These are phyloP conservation scores for Dryadomyces quercivorus DNA, from an alignment of 2,329 filamentous ascomycete genomes.

Conservation along the genomic window DNA sequence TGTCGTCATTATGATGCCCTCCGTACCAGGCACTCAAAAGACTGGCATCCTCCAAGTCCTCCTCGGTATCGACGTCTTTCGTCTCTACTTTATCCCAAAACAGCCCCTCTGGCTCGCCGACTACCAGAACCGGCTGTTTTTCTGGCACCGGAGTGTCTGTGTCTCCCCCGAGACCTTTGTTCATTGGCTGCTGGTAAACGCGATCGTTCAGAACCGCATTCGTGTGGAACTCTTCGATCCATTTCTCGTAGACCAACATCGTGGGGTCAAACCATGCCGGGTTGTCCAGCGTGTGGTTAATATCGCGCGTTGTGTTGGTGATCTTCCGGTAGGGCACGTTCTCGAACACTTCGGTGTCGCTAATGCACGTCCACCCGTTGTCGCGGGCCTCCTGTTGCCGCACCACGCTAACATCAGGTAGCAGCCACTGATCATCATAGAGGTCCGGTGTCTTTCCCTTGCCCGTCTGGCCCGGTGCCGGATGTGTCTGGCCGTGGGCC, in stretches of 20 bases:
- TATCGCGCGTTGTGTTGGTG: conserved; percentile 7
- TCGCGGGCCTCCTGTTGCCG: background rate
- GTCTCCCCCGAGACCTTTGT: background rate
- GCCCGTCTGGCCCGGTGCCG: background rate
- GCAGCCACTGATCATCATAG: background rate
- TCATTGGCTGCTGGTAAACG: conserved; percentile 9
- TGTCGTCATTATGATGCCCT: too few relatives aligned
- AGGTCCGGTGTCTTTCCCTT: background rate
- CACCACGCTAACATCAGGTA: background rate
- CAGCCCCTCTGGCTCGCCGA: background rate
- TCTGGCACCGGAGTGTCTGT: background rate
- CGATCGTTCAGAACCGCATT: conserved; percentile 2
- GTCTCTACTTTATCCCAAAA: too few relatives aligned
- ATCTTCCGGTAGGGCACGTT: conserved; percentile 2
- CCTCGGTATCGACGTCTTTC: too few relatives aligned
- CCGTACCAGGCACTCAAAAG: too few relatives aligned
- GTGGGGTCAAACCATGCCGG: conserved; percentile 6
- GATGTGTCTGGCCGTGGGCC: background rate
- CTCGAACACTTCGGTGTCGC: background rate
- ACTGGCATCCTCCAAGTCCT: too few relatives aligned
- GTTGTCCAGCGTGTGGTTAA: background rate
- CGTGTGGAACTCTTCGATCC: conserved; percentile 3
- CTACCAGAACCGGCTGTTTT: background rate
- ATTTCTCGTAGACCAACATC: conserved; percentile 12
- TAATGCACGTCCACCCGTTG: conserved; percentile 4